These are phyloP conservation scores for Russula foetens DNA, from an alignment of 768 basidiomycete species.

Conservation along the genomic window DNA sequence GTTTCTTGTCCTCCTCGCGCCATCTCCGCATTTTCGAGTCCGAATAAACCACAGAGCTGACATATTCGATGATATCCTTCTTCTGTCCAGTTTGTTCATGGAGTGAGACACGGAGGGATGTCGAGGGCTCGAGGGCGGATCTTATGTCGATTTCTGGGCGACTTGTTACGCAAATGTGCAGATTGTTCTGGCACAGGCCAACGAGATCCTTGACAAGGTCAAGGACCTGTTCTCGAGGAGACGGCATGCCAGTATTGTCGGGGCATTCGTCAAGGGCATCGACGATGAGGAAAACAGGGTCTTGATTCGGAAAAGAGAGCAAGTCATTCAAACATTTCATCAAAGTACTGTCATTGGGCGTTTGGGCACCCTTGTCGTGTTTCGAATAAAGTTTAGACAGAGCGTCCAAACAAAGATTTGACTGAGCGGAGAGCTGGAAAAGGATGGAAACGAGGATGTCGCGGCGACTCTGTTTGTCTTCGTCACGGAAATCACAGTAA, in stretches of 20 bases:
- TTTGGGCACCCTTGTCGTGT: neutral
- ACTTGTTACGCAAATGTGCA: neutral
- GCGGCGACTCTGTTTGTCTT: neutral
- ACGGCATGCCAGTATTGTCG: neutral
- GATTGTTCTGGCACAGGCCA: neutral
- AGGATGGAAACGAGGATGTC: neutral
- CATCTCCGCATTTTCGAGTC: constrained; percentile 3
- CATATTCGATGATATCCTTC: neutral
- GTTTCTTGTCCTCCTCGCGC: neutral
- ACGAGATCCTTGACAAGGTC: neutral
- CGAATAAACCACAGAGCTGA: neutral
- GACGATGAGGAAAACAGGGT: neutral
- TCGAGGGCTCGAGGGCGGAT: neutral
- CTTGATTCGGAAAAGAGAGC: neutral
- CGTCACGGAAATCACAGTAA: neutral
- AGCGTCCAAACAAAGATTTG: neutral
- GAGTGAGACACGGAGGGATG: neutral
- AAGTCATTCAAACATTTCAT: neutral
- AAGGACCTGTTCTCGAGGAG: neutral
- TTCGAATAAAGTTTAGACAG: neutral
- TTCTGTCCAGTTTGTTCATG: constrained; percentile 1
- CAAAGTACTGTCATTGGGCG: neutral
- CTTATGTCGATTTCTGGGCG: neutral
- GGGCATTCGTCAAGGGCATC: neutral
- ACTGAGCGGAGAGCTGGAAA: neutral